Percentiles rank a stretch among this genome's conserved stretches.
Conservation (phyloP, 139 green algal genomes). For the Picocystis salinarum region DNA sequence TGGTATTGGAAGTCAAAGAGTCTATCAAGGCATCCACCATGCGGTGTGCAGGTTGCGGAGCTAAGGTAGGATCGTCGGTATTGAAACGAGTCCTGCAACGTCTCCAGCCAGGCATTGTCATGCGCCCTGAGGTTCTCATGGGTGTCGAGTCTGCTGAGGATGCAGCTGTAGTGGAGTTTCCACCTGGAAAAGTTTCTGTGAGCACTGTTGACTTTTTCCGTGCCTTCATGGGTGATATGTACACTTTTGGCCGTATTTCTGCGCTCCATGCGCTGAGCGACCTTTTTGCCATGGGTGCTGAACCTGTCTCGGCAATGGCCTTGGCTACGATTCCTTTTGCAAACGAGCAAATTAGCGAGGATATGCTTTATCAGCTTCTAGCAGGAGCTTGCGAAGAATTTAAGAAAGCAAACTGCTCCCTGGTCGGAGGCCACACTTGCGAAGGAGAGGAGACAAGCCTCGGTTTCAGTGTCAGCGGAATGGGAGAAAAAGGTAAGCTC, state of each 20-base stretch:
- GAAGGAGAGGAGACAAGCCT: constrained; percentile 56
- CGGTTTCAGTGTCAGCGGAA: constrained; percentile 44
- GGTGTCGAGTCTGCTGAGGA: constrained; percentile 26
- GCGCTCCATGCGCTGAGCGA: constrained; percentile 42
- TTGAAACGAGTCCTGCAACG: neutral
- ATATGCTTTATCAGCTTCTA: neutral
- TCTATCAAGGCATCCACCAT: constrained; percentile 46
- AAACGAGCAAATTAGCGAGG: neutral
- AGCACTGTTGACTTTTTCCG: constrained; percentile 81
- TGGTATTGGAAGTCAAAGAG: too few relatives aligned
- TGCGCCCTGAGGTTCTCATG: constrained; percentile 19
- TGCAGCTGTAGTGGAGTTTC: constrained; percentile 37
- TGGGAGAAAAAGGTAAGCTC: constrained; percentile 12
- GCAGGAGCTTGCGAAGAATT: constrained; percentile 4
- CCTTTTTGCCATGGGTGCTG: constrained; percentile 65
- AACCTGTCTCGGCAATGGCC: constrained; percentile 46
- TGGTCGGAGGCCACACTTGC: constrained; percentile 63
- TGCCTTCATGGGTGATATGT: constrained; percentile 50
- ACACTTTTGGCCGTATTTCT: constrained; percentile 57
- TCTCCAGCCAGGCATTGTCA: neutral
- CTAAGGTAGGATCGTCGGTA: constrained; percentile 42
- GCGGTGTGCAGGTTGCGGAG: constrained; percentile 76
- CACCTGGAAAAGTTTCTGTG: constrained; percentile 37
- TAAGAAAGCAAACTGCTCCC: constrained; percentile 32
- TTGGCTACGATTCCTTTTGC: constrained; percentile 40